Conservation (phyloP, 192 early-diverging fungal genomes). For the Backusella tarrabulga region DNA sequence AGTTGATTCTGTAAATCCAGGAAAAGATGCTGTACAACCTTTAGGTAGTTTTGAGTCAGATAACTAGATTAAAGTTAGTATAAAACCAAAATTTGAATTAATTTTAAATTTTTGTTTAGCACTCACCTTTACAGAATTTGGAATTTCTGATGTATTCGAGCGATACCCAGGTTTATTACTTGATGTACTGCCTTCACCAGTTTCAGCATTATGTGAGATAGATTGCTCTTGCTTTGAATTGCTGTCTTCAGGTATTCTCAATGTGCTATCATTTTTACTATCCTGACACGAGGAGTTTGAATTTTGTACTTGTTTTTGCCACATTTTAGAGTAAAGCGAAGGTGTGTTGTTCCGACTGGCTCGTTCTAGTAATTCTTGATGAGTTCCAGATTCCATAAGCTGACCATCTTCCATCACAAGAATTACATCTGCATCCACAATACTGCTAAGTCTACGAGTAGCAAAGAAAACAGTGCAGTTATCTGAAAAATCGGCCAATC, state of each 20-base stretch:
- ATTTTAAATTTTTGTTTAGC: not conserved
- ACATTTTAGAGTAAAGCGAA: constrained; percentile 85
- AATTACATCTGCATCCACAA: constrained; percentile 81
- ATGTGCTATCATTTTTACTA: not conserved
- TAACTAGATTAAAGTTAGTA: not conserved
- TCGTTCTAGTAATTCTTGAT: constrained; percentile 63
- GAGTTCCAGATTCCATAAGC: constrained; percentile 80
- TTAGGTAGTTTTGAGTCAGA: not conserved
- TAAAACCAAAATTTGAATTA: not conserved
- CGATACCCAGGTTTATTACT: not conserved
- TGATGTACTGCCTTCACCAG: not conserved
- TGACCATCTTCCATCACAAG: constrained; percentile 77
- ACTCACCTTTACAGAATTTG: not conserved
- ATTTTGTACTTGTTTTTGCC: constrained; percentile 81
- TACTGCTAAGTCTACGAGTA: constrained; percentile 81
- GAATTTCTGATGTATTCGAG: not conserved
- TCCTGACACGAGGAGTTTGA: constrained; percentile 16
- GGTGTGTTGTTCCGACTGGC: constrained; percentile 16
- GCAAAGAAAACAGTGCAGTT: constrained; percentile 85
- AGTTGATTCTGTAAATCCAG: not conserved
- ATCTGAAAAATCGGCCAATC: constrained; percentile 69
- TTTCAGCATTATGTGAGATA: not conserved
- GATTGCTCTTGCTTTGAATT: not conserved
- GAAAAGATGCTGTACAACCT: not conserved
- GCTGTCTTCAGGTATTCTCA: not conserved